phyloP scores from a whole-genome alignment of 2,329 filamentous ascomycete species.

The Neofusicoccum kwambonambiense region DNA sequence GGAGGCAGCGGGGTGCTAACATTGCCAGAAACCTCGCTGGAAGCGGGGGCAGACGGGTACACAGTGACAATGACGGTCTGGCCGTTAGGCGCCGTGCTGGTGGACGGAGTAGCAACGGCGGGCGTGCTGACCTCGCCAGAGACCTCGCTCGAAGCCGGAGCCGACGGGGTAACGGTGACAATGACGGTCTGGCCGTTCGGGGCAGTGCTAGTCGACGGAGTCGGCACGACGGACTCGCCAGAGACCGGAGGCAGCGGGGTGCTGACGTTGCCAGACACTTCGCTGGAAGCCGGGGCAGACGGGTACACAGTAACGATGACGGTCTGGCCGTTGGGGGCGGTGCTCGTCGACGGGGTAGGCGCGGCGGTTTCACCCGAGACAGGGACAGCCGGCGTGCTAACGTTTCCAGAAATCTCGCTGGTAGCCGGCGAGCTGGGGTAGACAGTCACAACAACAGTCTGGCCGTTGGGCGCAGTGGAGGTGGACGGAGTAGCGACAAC shows the following conservation, averaged over 20 bases:
- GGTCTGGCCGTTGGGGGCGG: not conserved
- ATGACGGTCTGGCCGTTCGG: slow-evolving; percentile 1
- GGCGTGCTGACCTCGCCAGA: slow-evolving; percentile 15
- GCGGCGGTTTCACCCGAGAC: not conserved
- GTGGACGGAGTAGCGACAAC: not conserved
- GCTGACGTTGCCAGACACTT: not conserved
- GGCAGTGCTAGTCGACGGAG: not conserved
- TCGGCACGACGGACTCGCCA: not conserved
- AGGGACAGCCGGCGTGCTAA: not conserved
- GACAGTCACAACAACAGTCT: not conserved
- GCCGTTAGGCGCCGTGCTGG: not conserved
- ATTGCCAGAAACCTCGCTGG: not conserved
- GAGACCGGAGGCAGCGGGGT: not conserved
- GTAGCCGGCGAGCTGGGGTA: not conserved
- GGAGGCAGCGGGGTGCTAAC: not conserved
- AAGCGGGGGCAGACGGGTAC: not conserved
- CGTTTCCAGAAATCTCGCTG: not conserved
- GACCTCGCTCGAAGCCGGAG: not conserved
- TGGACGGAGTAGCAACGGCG: not conserved
- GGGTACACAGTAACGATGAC: not conserved
- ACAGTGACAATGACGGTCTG: not conserved
- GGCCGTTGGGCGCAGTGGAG: not conserved
- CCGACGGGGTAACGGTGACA: not conserved
- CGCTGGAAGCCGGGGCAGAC: not conserved
- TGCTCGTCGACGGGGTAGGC: not conserved